Conservation (phyloP, 129 eudicot genomes). For the Pulicaria dysenterica region DNA sequence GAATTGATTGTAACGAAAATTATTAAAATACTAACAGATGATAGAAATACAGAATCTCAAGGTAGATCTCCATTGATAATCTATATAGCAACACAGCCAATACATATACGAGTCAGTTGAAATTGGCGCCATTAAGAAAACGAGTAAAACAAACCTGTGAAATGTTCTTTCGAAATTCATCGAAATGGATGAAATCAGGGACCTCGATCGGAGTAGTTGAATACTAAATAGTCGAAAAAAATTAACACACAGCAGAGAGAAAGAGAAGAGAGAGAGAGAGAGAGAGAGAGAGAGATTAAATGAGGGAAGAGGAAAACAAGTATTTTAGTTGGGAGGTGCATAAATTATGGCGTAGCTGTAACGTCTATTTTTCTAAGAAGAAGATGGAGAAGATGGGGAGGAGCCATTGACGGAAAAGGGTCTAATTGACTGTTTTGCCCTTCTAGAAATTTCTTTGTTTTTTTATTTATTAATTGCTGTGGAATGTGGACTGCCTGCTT, state of each 20-base stretch:
- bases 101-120: neutral
- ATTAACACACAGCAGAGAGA: constrained; percentile 30
- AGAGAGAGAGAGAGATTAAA: constrained; percentile 12
- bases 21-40: neutral
- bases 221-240: constrained; percentile 25
- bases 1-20: constrained; percentile 3
- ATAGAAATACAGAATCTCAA: neutral
- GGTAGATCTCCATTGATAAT: neutral
- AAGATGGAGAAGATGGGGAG: constrained; percentile 3
- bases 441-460: neutral
- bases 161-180: constrained; percentile 20
- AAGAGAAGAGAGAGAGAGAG: constrained; percentile 17
- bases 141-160: constrained; percentile 15
- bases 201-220: constrained; percentile 30
- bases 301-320: constrained; percentile 32
- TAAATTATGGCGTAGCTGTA: constrained; percentile 60
- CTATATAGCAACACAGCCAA: constrained; percentile 5
- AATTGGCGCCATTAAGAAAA: neutral
- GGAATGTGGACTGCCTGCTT: constrained; percentile 23
- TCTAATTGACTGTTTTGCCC: constrained; percentile 30
- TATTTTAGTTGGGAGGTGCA: constrained; percentile 33
- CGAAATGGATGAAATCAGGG: constrained; percentile 2
- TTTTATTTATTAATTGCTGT: constrained; percentile 13
- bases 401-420: constrained; percentile 26
- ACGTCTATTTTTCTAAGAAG: constrained; percentile 48